Conservation (phyloP, 768 basidiomycete species). For the Russula earlei region DNA sequence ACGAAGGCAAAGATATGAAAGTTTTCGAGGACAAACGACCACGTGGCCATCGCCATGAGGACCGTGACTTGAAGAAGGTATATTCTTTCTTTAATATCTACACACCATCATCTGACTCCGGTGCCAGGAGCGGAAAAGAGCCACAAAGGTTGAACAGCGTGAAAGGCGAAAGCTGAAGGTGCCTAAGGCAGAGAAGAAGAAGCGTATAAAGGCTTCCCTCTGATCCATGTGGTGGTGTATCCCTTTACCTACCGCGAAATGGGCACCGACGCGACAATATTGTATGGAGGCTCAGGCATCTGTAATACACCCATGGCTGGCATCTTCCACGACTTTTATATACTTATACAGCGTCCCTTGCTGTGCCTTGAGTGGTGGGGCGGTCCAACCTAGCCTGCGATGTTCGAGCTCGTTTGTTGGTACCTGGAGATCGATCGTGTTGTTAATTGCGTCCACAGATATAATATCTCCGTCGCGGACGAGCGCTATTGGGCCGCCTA, state of each 20-base stretch:
- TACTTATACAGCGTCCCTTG: constrained; percentile 88
- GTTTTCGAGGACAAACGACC: constrained; percentile 47
- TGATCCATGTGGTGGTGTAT: not conserved
- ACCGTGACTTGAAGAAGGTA: constrained; percentile 85
- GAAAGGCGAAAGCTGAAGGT: constrained; percentile 90
- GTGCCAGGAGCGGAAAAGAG: constrained; percentile 84
- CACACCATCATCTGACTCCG: not conserved
- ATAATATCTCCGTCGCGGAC: constrained; percentile 83
- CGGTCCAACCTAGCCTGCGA: constrained; percentile 64
- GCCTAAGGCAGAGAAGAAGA: constrained; percentile 92
- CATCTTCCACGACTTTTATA: constrained; percentile 78
- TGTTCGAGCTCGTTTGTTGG: constrained; percentile 68
- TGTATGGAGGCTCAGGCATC: constrained; percentile 44
- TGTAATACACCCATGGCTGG: constrained; percentile 87
- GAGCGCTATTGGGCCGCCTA: constrained; percentile 87
- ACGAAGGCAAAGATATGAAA: constrained; percentile 27
- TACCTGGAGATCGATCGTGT: constrained; percentile 72
- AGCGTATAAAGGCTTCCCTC: constrained; percentile 51
- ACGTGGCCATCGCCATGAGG: constrained; percentile 88
- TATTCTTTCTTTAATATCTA: not conserved
- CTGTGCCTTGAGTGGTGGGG: constrained; percentile 75
- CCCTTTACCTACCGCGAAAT: not conserved
- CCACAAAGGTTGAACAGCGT: constrained; percentile 74
- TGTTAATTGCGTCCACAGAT: constrained; percentile 80
- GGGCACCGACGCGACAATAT: not conserved